Conservation (phyloP, 1,284 basidiomycete genomes). For the Cryptococcus hybrid region DNA sequence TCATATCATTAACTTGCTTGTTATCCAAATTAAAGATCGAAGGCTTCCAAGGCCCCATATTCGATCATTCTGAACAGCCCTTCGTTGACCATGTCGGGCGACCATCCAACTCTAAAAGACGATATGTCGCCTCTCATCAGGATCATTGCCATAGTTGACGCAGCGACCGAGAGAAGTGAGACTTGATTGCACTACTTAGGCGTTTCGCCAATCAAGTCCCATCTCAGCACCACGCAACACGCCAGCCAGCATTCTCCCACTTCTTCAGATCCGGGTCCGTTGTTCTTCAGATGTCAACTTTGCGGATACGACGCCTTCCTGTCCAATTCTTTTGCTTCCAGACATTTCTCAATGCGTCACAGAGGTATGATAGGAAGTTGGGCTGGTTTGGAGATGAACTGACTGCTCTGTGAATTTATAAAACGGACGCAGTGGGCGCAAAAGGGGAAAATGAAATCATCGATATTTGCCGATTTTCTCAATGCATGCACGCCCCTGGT, state of each 20-base stretch:
- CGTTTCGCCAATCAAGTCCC: slow-evolving; percentile 41
- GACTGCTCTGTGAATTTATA: no score
- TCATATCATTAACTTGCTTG: not conserved
- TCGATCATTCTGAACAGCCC: slow-evolving; percentile 44
- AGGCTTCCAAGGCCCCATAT: slow-evolving; percentile 45
- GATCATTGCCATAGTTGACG: not conserved
- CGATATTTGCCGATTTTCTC: no score
- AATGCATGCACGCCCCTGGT: no score
- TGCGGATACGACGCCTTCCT: no score
- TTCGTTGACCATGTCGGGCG: slow-evolving; percentile 32
- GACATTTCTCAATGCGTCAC: no score
- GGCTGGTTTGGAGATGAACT: no score
- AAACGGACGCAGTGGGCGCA: no score
- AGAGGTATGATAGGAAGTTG: no score
- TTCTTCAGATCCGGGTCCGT: slow-evolving; percentile 36
- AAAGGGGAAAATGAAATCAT: no score
- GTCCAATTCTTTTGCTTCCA: no score
- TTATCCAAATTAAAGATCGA: not conserved
- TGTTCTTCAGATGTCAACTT: no score
- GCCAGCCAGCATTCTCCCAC: slow-evolving; percentile 30
- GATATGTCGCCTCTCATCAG: not conserved
- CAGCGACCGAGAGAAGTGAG: not conserved
- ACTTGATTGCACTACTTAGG: slow-evolving; percentile 25
- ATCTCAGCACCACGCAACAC: slow-evolving; percentile 40
- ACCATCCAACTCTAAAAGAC: slow-evolving; percentile 33